Evolutionary conservation across 1,284 basidiomycete species (phyloP).

Genomic region (Abortiporus biennis): DNA sequence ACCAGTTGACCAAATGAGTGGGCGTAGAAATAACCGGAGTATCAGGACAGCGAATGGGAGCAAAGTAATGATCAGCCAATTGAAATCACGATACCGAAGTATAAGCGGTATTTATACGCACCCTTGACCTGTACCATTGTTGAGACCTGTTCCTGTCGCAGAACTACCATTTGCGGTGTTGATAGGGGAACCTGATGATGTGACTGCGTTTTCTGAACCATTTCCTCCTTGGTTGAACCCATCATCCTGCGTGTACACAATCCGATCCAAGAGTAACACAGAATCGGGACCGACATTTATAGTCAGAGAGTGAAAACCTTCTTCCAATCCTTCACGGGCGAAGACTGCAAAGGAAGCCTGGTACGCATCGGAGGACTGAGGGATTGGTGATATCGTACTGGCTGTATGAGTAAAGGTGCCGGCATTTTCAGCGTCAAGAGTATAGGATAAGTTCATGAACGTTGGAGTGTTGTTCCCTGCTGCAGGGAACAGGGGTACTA

Average conservation of each 20-base stretch:
- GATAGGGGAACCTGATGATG: constrained; percentile 14
- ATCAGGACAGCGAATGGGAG: constrained; percentile 18
- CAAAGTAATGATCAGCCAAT: constrained; percentile 24
- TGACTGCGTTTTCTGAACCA: constrained; percentile 10
- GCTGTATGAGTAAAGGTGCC: constrained; percentile 26
- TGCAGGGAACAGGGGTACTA: constrained; percentile 24
- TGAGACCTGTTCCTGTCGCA: constrained; percentile 17
- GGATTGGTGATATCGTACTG: constrained; percentile 19
- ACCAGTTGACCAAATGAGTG: too few species aligned
- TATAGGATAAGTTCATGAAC: constrained; percentile 28
- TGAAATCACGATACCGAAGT: constrained; percentile 21
- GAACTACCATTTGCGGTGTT: constrained; percentile 16
- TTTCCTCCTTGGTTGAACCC: constrained; percentile 8
- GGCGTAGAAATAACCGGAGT: constrained; percentile 13
- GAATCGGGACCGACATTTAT: constrained; percentile 40
- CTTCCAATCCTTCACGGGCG: constrained; percentile 27
- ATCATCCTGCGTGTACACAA: constrained; percentile 33
- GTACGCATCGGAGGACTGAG: constrained; percentile 12
- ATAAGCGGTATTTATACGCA: constrained; percentile 30
- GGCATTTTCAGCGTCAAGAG: constrained; percentile 22
- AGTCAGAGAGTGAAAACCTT: constrained; percentile 35
- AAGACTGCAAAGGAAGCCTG: constrained; percentile 29
- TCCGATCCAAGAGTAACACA: constrained; percentile 43
- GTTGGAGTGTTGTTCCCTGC: constrained; percentile 25
- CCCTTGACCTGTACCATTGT: constrained; percentile 19